phyloP scores from a whole-genome alignment of 129 eudicot species.

The Flaveria linearis region DNA sequence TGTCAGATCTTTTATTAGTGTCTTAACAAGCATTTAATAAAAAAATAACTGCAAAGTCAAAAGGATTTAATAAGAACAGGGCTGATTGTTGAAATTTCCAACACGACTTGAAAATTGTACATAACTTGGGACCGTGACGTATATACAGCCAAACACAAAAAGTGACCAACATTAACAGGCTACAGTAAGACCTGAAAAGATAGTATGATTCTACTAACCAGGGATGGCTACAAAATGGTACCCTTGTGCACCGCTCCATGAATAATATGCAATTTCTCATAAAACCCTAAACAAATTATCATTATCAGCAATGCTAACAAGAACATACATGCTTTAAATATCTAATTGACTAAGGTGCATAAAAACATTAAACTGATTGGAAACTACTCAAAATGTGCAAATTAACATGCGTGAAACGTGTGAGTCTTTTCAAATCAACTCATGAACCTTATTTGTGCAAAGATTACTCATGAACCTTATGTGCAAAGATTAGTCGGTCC shows the following conservation, averaged over 20 bases:
- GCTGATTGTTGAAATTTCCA: background rate
- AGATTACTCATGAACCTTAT: no score
- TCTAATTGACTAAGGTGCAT: background rate
- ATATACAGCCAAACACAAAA: constrained; percentile 27
- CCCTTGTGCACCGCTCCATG: constrained; percentile 97
- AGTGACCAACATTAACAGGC: background rate
- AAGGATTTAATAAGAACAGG: background rate
- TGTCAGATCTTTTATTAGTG: background rate
- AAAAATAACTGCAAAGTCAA: background rate
- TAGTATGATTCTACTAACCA: constrained; percentile 43
- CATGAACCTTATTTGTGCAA: no score
- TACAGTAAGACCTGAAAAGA: background rate
- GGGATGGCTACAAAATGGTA: constrained; percentile 82
- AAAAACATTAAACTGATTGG: background rate
- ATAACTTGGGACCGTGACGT: constrained; percentile 23
- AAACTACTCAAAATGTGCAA: background rate
- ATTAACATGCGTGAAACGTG: no score
- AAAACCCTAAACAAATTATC: constrained; percentile 53
- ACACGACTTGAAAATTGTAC: constrained; percentile 18
- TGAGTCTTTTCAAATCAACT: no score
- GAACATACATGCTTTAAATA: background rate
- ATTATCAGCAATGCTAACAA: constrained; percentile 16
- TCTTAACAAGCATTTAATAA: constrained; percentile 10
- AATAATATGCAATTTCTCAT: constrained; percentile 86
- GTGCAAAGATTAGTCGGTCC: no score